Conservation (phyloP, 176 grass and related monocot genomes). For the Hordeum marinum region DNA sequence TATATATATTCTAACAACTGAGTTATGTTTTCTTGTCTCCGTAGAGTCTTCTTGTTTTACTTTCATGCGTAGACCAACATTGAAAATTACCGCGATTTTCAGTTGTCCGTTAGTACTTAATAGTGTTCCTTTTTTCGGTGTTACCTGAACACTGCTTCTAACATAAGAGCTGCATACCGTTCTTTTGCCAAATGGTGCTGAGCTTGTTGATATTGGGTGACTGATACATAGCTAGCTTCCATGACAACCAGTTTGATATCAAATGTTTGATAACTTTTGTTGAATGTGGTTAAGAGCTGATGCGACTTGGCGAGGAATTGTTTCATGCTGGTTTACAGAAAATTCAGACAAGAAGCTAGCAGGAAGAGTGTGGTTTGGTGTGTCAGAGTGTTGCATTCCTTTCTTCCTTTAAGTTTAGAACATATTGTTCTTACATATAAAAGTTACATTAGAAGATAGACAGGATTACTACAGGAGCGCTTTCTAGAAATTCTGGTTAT, state of each 20-base stretch:
- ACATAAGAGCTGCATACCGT: not conserved
- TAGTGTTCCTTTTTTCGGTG: not conserved
- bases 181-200: not conserved
- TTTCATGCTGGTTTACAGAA: slow-evolving; percentile 5
- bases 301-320: not conserved
- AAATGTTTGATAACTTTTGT: not conserved
- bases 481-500: not conserved
- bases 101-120: not conserved
- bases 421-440: not conserved
- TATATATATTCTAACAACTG: not conserved
- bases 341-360: not conserved
- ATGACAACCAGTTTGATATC: not conserved
- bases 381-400: not conserved
- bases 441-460: not conserved
- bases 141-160: not conserved
- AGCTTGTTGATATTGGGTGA: not conserved
- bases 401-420: too few species aligned
- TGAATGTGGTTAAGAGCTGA: not conserved
- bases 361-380: not conserved
- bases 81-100: not conserved
- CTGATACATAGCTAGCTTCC: not conserved
- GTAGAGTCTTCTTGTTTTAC: slow-evolving; percentile 8
- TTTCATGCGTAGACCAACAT: not conserved
- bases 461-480: not conserved
- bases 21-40: not conserved